Evolutionary conservation across 768 basidiomycete genomes (phyloP).

Genomic region (Gelatoporia subvermispora): DNA sequence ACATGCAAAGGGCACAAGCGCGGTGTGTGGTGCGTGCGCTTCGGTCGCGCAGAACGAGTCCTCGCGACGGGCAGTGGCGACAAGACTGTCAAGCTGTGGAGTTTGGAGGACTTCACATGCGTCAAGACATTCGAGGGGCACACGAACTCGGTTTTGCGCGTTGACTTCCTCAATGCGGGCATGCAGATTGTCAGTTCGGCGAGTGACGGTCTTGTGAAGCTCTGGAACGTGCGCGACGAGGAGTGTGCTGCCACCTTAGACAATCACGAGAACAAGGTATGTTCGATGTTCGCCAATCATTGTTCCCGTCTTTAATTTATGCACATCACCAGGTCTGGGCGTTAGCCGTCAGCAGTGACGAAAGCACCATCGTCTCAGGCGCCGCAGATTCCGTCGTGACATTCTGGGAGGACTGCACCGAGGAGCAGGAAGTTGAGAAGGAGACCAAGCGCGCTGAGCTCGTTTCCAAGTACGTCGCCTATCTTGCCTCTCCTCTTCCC

Average conservation of each 20-base stretch:
- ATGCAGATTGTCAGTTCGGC: slow-evolving; percentile 86
- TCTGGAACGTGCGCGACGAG: slow-evolving; percentile 91
- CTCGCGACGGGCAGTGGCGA: slow-evolving; percentile 95
- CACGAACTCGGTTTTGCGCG: slow-evolving; percentile 91
- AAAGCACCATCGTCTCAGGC: slow-evolving; percentile 82
- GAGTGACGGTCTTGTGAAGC: slow-evolving; percentile 91
- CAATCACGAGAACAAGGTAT: slow-evolving; percentile 95
- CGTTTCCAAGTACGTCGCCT: slow-evolving; percentile 68
- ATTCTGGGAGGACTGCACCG: slow-evolving; percentile 95
- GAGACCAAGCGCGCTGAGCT: slow-evolving; percentile 66
- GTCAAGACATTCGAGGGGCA: slow-evolving; percentile 97
- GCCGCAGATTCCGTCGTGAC: slow-evolving; percentile 95
- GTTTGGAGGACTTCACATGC: slow-evolving; percentile 88
- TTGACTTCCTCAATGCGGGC: slow-evolving; percentile 83
- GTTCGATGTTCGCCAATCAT: slow-evolving; percentile 16
- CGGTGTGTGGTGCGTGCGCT: slow-evolving; percentile 93
- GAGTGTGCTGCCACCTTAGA: slow-evolving; percentile 86
- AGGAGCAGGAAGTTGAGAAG: slow-evolving; percentile 72
- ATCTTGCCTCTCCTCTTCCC: not conserved
- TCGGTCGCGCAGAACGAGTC: slow-evolving; percentile 76
- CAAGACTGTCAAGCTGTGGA: slow-evolving; percentile 93
- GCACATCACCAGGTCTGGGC: slow-evolving; percentile 80
- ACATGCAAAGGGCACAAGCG: slow-evolving; percentile 95
- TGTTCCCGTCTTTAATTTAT: not conserved
- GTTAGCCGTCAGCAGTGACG: slow-evolving; percentile 76